Base-by-base conservation (phyloP, 2,329 filamentous ascomycete genomes). In the Pseudogymnoascus sp. region DNA sequence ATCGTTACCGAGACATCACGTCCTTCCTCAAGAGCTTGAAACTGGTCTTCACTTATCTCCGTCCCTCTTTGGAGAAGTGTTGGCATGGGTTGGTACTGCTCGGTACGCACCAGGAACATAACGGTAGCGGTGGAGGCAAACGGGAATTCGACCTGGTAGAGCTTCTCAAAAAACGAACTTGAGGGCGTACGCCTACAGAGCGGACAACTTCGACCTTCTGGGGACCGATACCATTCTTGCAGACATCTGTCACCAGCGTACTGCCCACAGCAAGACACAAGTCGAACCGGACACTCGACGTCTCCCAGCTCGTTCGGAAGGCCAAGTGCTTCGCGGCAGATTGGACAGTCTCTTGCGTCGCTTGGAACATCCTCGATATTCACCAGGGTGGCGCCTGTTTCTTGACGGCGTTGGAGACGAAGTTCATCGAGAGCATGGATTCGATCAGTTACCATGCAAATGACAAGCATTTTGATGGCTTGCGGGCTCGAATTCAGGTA, bases 401-500 rank as follows among this genome's bases (percentile, higher is more conserved):
- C 12, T 9, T 59, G 16, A 7, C 63, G 35, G 20, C 61, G 16
- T 4, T 43, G 12, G 9, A 47, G n/a, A 12, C 64, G 61, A 12
- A 61, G 18, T 3, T 25, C 22, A 7, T 65, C 59, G 2, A 67
- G 57, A 12, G 66, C 61, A 6, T 63, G 54, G 14, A 68, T 28
- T 4, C 68, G 65, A 61, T 69, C 67, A 2, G 62, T 62, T 64
- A 70, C 65, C 47, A 70, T 50, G 1, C 68, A 43, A 12, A 64
- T 65, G 14, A 69, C 35, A 11, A 70, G 37, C 18, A 70, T 67
- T 9, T 36, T 39, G 35, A 69, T 68, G 14, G 41, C 38, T 14
- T 65, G 50, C 9, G 58, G 47, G 7, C 33, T 25, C 11, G 58
- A 36, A 9, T 43, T 62, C 6, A 39, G n/a, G n/a, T 60, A 35